Conservation (phyloP, 2,329 filamentous ascomycete species). For the Parafenestella ontariensis region DNA sequence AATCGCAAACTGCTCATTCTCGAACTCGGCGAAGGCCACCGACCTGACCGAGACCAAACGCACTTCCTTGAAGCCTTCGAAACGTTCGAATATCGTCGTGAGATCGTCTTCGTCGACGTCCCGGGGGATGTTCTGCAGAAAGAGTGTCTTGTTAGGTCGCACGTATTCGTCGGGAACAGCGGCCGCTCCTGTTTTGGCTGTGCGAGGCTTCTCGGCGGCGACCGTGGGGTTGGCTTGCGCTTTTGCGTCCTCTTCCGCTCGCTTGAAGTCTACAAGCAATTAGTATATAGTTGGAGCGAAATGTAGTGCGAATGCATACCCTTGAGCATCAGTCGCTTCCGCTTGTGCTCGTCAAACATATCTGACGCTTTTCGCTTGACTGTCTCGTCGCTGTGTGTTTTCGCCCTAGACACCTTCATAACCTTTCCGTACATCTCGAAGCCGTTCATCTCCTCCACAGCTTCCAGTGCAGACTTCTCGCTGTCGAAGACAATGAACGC, state of each 20-base stretch:
- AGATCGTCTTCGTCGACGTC: constrained; percentile 83
- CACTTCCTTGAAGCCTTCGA: constrained; percentile 94
- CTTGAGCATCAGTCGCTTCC: constrained; percentile 84
- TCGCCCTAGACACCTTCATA: constrained; percentile 84
- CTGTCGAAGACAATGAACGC: constrained; percentile 92
- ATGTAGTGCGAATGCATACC: constrained; percentile 60
- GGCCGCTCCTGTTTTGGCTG: constrained; percentile 71
- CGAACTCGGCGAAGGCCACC: constrained; percentile 97
- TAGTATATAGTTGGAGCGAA: constrained; percentile 2
- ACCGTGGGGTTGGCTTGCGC: constrained; percentile 73
- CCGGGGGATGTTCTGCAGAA: constrained; percentile 90
- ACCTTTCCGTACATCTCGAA: constrained; percentile 93
- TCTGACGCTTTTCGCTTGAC: constrained; percentile 77
- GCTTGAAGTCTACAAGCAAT: constrained; percentile 68
- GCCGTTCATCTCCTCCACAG: constrained; percentile 87
- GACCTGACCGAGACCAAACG: constrained; percentile 86
- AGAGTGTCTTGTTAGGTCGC: constrained; percentile 95
- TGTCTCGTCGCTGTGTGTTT: constrained; percentile 84
- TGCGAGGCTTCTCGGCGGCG: constrained; percentile 60
- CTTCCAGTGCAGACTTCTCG: constrained; percentile 77
- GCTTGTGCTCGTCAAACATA: constrained; percentile 88
- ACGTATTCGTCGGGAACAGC: constrained; percentile 97
- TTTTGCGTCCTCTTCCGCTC: constrained; percentile 80
- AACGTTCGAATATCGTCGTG: constrained; percentile 81
- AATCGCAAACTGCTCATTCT: constrained; percentile 86